Percentiles rank a stretch among this genome's conserved stretches.
Evolutionary conservation across 2,329 filamentous ascomycete species (phyloP).

Genomic region (Botrytis sinoallii): DNA sequence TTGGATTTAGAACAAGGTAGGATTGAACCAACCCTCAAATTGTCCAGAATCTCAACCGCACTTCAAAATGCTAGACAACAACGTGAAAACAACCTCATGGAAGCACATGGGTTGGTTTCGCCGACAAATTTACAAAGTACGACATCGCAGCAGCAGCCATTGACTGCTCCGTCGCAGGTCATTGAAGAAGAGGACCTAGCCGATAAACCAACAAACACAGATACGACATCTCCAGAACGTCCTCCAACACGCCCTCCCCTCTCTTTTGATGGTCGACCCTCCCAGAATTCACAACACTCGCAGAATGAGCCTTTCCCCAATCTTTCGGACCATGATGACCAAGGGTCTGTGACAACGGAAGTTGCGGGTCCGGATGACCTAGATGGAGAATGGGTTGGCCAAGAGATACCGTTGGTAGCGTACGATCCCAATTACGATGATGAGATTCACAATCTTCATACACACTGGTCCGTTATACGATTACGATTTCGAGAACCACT

Average conservation of each 20-base stretch:
- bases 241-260: slow-evolving; percentile 1
- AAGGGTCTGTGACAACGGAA: slow-evolving; percentile 26
- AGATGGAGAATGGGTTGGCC: slow-evolving; percentile 24
- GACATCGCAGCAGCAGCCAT: slow-evolving; percentile 9
- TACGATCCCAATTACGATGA: slow-evolving; percentile 29
- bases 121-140: slow-evolving; percentile 10
- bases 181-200: slow-evolving; percentile 22
- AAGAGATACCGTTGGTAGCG: slow-evolving; percentile 26
- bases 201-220: background rate
- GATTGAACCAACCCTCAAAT: slow-evolving; percentile 37
- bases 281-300: background rate
- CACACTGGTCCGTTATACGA: slow-evolving; percentile 47
- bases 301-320: slow-evolving; percentile 17
- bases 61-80: slow-evolving; percentile 28
- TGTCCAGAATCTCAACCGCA: slow-evolving; percentile 27
- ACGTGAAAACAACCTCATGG: slow-evolving; percentile 25
- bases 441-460: slow-evolving; percentile 34
- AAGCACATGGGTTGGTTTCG: slow-evolving; percentile 20
- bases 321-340: slow-evolving; percentile 23
- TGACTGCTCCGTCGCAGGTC: slow-evolving; percentile 21
- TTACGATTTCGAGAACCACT: slow-evolving; percentile 48
- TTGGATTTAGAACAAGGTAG: slow-evolving; percentile 44
- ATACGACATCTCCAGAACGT: background rate
- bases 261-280: slow-evolving; percentile 6
- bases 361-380: slow-evolving; percentile 23